These are phyloP conservation scores for Lipomyces oligophaga DNA, from an alignment of 805 yeast species.

Conservation along the genomic window DNA sequence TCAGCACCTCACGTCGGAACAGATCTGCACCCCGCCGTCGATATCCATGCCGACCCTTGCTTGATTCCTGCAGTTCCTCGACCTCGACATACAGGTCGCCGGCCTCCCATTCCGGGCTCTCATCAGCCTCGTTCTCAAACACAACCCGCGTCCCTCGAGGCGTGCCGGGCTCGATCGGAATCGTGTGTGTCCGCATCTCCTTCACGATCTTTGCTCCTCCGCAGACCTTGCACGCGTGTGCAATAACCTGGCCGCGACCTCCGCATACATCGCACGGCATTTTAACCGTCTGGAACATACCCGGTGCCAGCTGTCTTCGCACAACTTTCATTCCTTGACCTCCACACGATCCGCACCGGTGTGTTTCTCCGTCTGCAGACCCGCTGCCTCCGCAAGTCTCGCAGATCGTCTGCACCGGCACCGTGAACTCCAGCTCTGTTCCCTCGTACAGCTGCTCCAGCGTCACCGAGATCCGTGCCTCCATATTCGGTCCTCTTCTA, in stretches of 20 bases:
- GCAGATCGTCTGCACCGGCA: constrained; percentile 73
- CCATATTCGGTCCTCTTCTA: constrained; percentile 59
- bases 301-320: constrained; percentile 77
- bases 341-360: constrained; percentile 61
- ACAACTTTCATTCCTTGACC: constrained; percentile 71
- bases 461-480: constrained; percentile 52
- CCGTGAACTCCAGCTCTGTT: constrained; percentile 52
- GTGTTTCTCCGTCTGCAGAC: constrained; percentile 68
- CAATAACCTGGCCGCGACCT: constrained; percentile 69
- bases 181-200: constrained; percentile 52
- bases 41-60: constrained; percentile 65
- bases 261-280: constrained; percentile 72
- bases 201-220: constrained; percentile 63
- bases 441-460: constrained; percentile 72
- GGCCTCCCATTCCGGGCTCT: constrained; percentile 72
- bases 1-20: constrained; percentile 75
- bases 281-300: constrained; percentile 83
- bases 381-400: constrained; percentile 80
- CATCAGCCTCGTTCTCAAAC: constrained; percentile 75
- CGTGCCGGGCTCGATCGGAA: constrained; percentile 69
- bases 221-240: constrained; percentile 64
- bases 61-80: constrained; percentile 50
- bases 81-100: constrained; percentile 73
- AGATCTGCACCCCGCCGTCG: constrained; percentile 71
- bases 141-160: constrained; percentile 56